phyloP scores from a whole-genome alignment of 768 basidiomycete species.

The Pulveroboletus sp. region DNA sequence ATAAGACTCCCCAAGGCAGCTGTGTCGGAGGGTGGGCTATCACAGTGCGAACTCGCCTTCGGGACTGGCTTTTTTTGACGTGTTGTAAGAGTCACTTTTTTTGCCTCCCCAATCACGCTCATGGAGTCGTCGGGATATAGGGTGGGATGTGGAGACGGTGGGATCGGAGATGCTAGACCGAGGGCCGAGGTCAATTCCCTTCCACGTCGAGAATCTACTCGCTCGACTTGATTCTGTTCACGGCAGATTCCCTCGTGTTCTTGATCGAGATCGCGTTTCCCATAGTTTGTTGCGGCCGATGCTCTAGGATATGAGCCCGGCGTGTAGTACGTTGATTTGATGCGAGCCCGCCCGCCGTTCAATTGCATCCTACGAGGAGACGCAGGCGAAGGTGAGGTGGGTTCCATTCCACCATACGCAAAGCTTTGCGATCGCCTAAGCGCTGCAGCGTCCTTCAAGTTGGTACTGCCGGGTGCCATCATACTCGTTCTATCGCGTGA shows the following conservation, averaged over 20 bases:
- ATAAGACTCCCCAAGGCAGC: constrained; percentile 56
- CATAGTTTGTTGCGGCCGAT: constrained; percentile 40
- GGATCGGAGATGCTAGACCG: constrained; percentile 33
- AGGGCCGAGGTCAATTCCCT: constrained; percentile 38
- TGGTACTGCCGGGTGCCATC: constrained; percentile 16
- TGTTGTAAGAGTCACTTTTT: constrained; percentile 22
- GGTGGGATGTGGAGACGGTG: constrained; percentile 58
- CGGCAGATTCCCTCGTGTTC: constrained; percentile 31
- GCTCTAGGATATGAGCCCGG: constrained; percentile 51
- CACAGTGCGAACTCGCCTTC: constrained; percentile 14
- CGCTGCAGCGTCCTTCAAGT: constrained; percentile 18
- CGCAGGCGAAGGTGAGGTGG: constrained; percentile 38
- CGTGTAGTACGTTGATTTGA: constrained; percentile 67
- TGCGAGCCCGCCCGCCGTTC: constrained; percentile 55
- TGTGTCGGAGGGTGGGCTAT: constrained; percentile 35
- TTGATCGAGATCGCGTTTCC: constrained; percentile 33
- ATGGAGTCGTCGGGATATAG: constrained; percentile 71
- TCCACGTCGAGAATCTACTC: constrained; percentile 43
- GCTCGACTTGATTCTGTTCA: constrained; percentile 28
- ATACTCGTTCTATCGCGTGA: constrained; percentile 22
- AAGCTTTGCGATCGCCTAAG: constrained; percentile 33
- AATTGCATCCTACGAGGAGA: constrained; percentile 22
- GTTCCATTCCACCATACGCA: constrained; percentile 55
- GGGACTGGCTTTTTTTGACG: constrained; percentile 36
- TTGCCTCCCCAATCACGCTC: constrained; percentile 48